Base-by-base conservation (phyloP, 2,329 filamentous ascomycete genomes). In the Neobulgaria alba region DNA sequence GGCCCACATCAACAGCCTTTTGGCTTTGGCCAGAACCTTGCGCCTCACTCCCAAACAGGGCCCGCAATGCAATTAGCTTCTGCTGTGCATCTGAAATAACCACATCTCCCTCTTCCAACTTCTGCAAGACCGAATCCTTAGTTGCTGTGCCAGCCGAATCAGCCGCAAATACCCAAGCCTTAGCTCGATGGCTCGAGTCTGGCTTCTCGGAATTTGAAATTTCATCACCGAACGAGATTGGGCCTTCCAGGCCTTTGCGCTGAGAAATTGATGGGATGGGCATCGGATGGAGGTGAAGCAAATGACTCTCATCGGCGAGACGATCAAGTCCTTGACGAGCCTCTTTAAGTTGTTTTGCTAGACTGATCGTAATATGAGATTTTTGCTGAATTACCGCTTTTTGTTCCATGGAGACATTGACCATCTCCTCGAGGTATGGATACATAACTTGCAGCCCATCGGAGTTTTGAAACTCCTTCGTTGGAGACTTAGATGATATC, bases 281-380 rank as follows among this genome's bases (percentile, higher is more conserved):
- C 49, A 66, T 60, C 1, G 73, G 68, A 47, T 77, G 67, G 7
- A 64, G 61, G 2, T 69, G 70, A 10, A 82, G 65, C 12, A 82
- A 61, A 47, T 78, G 75, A 51, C 77, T 82, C 54, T 81, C 77
- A 36, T 81, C 72, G 9, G 70, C 67, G 2, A 82, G 62, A 42
- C 69, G 73, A 36, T 69, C 67, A 5, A 82, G 61, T 2, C 62
- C 56, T 54, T 73, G 68, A 38, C 63, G 62, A 10, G 66, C 65
- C 9, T 75, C 69, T 44, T 71, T 70, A 16, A 66, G 62, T 47
- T 77, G 68, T 46, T 67, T 72, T 15, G 66, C 57, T 10, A 82
- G 59, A 12, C 63, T 57, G 12, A 64, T 55, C 43, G 68, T 73
- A 35, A 78, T 61, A 53, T 80, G 69, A 0, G 75, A 67, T 50